Evolutionary conservation across 768 basidiomycete species (phyloP), one percentile per base, ranked within the genome.

Genomic region (Tylopilus subfusipes): DNA sequence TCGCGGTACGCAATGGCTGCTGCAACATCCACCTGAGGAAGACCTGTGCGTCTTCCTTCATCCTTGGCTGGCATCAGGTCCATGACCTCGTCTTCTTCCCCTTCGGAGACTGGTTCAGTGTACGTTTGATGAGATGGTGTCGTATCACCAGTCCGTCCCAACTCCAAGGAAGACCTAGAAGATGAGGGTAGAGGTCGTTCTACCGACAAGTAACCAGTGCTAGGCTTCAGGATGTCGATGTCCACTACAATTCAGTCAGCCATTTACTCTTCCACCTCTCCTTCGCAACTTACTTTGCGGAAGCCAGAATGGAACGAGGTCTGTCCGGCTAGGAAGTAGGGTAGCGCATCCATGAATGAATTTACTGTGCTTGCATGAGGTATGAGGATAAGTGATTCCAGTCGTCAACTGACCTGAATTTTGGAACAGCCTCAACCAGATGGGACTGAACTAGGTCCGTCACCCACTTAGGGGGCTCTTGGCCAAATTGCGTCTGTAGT

Each of bases 301-400:
- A 7, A 95, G 81, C 97, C 97, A 99, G 79, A 98, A 99, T 7
- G 97, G 97, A 33, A 99, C 90, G 22, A 99, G 81, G 65, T 98
- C 90, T 42, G 98, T 95, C 33, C 96, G 88, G 63, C 90, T 83
- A 19, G 95, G 94, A 11, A 98, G 73, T 0, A 98, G 78, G 2
- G 93, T 94, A 3, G 96, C 87, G 68, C 97, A 99, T 24, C 97
- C 96, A 68, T 96, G 94, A 52, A 97, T 95, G 68, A 96, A 96
- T 82, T 91, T 91, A 70, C 91, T 92, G 54, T 29, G 39, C 19
- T 31, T 43, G 49, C 31, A 13, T 63, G 27, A 56, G 56, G 34
- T 18, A 29, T 47, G n/a, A 49, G 25, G 14, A 42, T 11, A 48
- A 45, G 30, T 13, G 2, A 29, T 24, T 53, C 29, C 29, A 51